Percentiles rank a stretch among this genome's conserved stretches.
phyloP scores from a whole-genome alignment of 192 early-diverging fungal genomes.

The Haplosporangium gracile region DNA sequence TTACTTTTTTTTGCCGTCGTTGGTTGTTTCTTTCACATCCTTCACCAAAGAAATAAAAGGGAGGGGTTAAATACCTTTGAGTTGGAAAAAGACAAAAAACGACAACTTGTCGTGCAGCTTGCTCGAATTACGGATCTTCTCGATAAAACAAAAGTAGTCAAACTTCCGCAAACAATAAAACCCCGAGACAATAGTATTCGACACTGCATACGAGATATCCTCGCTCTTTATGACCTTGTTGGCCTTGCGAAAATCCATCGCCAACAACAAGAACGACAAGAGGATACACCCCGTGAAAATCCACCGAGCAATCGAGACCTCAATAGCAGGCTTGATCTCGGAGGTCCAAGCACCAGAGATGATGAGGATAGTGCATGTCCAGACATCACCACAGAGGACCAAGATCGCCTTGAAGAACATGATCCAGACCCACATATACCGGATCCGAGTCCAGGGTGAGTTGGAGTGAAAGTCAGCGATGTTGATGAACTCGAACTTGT shows the following conservation, averaged over 20 bases:
- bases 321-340: conserved; percentile 54
- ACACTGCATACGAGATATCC: conserved; percentile 83
- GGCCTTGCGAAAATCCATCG: conserved; percentile 77
- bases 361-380: conserved; percentile 75
- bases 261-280: conserved; percentile 76
- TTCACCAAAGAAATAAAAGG: neutral
- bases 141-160: conserved; percentile 84
- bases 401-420: conserved; percentile 76
- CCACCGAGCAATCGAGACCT: conserved; percentile 61
- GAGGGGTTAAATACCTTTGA: conserved; percentile 66
- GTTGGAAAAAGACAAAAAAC: conserved; percentile 84
- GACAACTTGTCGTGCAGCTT: conserved; percentile 75
- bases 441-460: conserved; percentile 21
- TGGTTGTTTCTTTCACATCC: neutral
- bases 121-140: conserved; percentile 71
- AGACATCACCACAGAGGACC: conserved; percentile 83
- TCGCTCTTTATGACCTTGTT: conserved; percentile 68
- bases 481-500: conserved; percentile 35
- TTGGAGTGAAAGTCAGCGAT: conserved; percentile 24
- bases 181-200: conserved; percentile 74
- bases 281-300: conserved; percentile 72
- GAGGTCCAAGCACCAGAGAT: conserved; percentile 57
- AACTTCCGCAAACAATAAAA: conserved; percentile 80
- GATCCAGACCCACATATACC: conserved; percentile 68
- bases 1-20: no score